phyloP scores from a whole-genome alignment of 768 basidiomycete genomes.

The Boletales sp. region DNA sequence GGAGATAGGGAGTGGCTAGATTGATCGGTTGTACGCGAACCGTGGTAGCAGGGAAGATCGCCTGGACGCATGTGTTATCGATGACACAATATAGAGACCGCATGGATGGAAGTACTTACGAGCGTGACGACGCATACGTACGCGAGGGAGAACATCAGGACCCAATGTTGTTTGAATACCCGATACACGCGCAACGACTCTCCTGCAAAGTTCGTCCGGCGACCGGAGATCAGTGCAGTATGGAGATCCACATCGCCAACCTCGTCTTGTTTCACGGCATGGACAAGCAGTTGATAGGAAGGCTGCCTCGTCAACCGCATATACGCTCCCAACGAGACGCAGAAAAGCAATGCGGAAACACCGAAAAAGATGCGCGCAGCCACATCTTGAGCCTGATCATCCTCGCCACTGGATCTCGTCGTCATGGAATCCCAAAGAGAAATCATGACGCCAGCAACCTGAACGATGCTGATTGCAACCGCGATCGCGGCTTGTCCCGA shows the following conservation, averaged over 20 bases:
- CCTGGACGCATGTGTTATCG: constrained; percentile 36
- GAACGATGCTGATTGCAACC: constrained; percentile 70
- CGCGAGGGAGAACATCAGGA: constrained; percentile 66
- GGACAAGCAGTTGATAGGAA: constrained; percentile 50
- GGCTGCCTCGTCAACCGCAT: constrained; percentile 54
- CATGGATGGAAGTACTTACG: constrained; percentile 40
- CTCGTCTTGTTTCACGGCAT: constrained; percentile 39
- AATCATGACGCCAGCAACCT: constrained; percentile 58
- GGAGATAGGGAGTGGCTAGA: constrained; percentile 63
- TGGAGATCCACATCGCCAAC: constrained; percentile 20
- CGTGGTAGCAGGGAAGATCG: constrained; percentile 83
- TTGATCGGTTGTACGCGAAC: constrained; percentile 67
- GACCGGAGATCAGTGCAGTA: constrained; percentile 34
- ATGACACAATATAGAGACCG: constrained; percentile 32
- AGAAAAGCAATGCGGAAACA: constrained; percentile 62
- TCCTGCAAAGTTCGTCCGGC: constrained; percentile 20
- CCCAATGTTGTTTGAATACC: constrained; percentile 57
- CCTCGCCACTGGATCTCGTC: not conserved
- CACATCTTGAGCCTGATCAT: constrained; percentile 47
- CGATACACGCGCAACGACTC: constrained; percentile 45
- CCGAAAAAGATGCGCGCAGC: constrained; percentile 70
- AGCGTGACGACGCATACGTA: constrained; percentile 79
- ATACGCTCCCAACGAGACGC: constrained; percentile 49
- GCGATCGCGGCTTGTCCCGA: constrained; percentile 82
- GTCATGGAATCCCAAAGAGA: constrained; percentile 45